Base-by-base conservation (phyloP, 2,329 filamentous ascomycete genomes). In the Cercospora sp. region DNA sequence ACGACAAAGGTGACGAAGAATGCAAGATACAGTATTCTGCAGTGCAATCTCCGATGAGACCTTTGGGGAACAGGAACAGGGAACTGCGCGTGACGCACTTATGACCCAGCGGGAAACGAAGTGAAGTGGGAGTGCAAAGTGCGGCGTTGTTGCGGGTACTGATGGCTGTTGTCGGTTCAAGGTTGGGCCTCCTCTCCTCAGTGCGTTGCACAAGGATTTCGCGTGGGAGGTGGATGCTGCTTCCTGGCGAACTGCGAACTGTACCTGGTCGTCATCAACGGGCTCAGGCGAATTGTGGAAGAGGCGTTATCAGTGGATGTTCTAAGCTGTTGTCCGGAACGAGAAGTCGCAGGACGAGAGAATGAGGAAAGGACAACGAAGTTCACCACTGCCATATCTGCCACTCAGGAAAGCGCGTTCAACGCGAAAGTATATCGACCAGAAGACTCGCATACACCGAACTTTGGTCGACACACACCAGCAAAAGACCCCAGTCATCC, bases 101-200 rank as follows among this genome's bases (percentile, higher is more conserved):
- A n/a, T 28, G 59, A 18, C 3, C 53, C 26, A n/a, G 53, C 28
- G 21, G 28, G 59, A 30, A 61, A 13, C 1, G 18, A 49, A 18
- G 30, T 28, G 59, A 37, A 37, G 37, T 61, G 34, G 32, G 21
- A 45, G 18, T 10, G 32, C 34, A n/a, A 16, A 40, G 34, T 40
- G 34, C 34, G 34, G 34, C 34, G 34, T 40, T 40, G 34, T 40
- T 40, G 34, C 60, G 60, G 60, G 40, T 62, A 51, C 24, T 30
- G 24, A 28, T 62, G 61, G 61, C 61, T 64, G 30, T 57, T 30
- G 18, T 64, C 61, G 61, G 61, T 16, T 64, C 40, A 62, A 49
- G 10, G 37, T 13, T 43, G 34, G 34, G 3, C 12, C 4, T n/a
- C 58, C 1, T 12, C 9, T 49, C 5, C 4, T 12, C 40, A 10